These are phyloP conservation scores for Fusarium sp. DNA, from an alignment of 2,329 filamentous ascomycete species.

Conservation along the genomic window DNA sequence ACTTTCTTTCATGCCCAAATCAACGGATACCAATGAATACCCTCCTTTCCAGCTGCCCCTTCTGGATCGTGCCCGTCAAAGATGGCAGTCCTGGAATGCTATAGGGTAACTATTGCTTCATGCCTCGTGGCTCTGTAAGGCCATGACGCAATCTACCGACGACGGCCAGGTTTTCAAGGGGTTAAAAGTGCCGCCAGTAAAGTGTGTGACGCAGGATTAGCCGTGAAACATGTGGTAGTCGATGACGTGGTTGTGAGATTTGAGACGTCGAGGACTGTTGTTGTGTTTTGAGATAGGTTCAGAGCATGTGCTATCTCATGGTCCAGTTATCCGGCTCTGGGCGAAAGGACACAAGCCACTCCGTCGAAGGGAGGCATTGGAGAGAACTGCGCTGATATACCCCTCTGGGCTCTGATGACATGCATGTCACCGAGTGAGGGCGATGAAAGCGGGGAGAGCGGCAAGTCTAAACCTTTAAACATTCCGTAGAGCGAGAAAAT, in stretches of 20 bases:
- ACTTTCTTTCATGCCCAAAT: conserved; percentile 10
- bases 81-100: conserved; percentile 17
- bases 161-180: conserved; percentile 10
- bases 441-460: background rate
- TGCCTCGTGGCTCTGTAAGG: background rate
- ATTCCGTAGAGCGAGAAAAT: background rate
- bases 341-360: background rate
- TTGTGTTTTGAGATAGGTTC: background rate
- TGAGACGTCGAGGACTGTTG: background rate
- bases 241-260: conserved; percentile 12
- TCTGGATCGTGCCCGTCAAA: conserved; percentile 5
- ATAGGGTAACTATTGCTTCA: conserved; percentile 30
- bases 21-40: conserved; percentile 29
- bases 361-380: background rate
- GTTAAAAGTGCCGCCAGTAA: background rate
- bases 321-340: background rate
- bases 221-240: background rate
- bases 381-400: background rate
- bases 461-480: background rate
- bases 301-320: background rate
- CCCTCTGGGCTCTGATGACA: background rate
- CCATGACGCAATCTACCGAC: conserved; percentile 35
- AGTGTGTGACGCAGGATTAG: conserved; percentile 19
- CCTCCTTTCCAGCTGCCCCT: conserved; percentile 24
- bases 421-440: background rate